phyloP scores from a whole-genome alignment of 208 protist species.

The Crithidia fasciculata region DNA sequence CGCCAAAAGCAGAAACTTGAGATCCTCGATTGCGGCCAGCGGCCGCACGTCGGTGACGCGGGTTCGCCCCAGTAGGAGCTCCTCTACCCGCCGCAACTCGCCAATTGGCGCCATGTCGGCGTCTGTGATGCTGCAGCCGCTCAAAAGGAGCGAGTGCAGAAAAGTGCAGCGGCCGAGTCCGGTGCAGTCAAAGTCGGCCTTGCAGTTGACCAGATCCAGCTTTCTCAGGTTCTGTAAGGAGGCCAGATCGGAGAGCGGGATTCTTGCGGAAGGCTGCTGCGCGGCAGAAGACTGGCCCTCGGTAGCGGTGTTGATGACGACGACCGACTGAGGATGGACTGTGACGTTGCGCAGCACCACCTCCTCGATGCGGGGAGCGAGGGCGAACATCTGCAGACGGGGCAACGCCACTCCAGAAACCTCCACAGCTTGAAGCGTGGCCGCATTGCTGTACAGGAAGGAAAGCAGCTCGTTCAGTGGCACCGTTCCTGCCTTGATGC shows the following conservation, averaged over 20 bases:
- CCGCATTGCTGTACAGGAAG: conserved; percentile 20
- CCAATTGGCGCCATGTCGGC: conserved; percentile 21
- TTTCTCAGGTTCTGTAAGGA: conserved; percentile 7
- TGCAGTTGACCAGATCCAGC: conserved; percentile 28
- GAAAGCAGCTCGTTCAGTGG: conserved; percentile 35
- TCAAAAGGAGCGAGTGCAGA: conserved; percentile 30
- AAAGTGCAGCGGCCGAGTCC: conserved; percentile 23
- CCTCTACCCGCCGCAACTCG: conserved; percentile 16
- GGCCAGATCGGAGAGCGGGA: conserved; percentile 26
- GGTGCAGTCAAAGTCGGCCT: conserved; percentile 20
- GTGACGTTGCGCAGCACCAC: conserved; percentile 30
- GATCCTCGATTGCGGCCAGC: conserved; percentile 4
- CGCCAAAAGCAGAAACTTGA: conserved; percentile 32
- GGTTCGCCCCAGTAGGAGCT: conserved; percentile 32
- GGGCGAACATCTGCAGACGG: conserved; percentile 30
- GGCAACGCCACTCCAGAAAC: conserved; percentile 19
- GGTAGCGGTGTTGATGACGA: not conserved
- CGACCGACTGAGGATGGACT: conserved; percentile 23
- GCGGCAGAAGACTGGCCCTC: not conserved
- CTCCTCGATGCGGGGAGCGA: conserved; percentile 23
- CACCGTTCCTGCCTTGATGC: conserved; percentile 20
- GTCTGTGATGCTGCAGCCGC: conserved; percentile 23
- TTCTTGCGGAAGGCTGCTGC: conserved; percentile 1
- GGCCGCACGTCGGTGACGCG: conserved; percentile 18
- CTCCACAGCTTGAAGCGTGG: conserved; percentile 28